Base-by-base conservation (phyloP, 352 stramenopile genomes). In the Phytophthora podocarpi region DNA sequence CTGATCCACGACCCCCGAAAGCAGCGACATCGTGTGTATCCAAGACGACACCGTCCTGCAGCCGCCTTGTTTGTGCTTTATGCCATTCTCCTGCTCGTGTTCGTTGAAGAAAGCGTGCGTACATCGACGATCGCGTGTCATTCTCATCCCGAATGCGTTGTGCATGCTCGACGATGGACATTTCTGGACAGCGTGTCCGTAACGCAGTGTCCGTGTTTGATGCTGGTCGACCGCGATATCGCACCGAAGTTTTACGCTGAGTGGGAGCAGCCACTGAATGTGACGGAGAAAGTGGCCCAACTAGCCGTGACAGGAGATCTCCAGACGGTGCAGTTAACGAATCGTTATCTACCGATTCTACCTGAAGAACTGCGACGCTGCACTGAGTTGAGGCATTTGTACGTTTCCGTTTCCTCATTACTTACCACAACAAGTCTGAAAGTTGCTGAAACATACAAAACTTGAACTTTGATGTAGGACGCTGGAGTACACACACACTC, bases 401-500 rank as follows among this genome's bases (percentile, higher is more conserved):
- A 59, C n/a, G 67, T 62, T 37, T n/a, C n/a, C n/a, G n/a, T n/a
- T n/a, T n/a, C n/a, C n/a, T n/a, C n/a, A n/a, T n/a, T n/a, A n/a
- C n/a, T n/a, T n/a, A n/a, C n/a, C n/a, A n/a, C n/a, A n/a, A n/a
- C n/a, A n/a, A n/a, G n/a, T n/a, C n/a, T n/a, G n/a, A n/a, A n/a
- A n/a, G n/a, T n/a, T n/a, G n/a, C n/a, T n/a, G n/a, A n/a, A n/a
- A n/a, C n/a, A n/a, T n/a, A n/a, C n/a, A n/a, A n/a, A 35, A 39
- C 24, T 41, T 42, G 9, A 20, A 32, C 21, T 48, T 21, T 47
- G n/a, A 68, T 16, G 24, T 34, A 85, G 73, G 12, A 69, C 76
- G 0, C 51, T 86, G 13, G 60, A 78, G 3, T 79, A 85, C 41
- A 76, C 73, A 0, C 64, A 81, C 37, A 85, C 65, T 0, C 24